phyloP scores from a whole-genome alignment of 352 stramenopile genomes.

The Phytophthora sp. region DNA sequence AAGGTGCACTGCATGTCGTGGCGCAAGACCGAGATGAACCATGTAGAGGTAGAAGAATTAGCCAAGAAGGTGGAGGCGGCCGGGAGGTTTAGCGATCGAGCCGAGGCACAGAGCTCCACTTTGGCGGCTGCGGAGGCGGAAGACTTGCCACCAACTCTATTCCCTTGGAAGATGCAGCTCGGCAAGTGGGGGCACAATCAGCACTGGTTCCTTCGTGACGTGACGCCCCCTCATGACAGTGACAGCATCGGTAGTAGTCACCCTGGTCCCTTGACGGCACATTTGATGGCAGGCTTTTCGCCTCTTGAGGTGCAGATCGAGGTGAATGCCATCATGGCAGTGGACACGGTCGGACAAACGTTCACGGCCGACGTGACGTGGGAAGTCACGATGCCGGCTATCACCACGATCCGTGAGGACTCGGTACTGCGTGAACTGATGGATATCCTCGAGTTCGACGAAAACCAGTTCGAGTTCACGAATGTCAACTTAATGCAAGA shows the following conservation, averaged over 20 bases:
- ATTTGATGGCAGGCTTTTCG: conserved; percentile 46
- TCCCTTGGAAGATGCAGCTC: conserved; percentile 68
- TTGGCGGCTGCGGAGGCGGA: conserved; percentile 17
- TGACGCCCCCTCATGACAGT: conserved; percentile 31
- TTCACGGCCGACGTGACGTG: conserved; percentile 60
- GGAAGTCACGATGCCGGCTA: conserved; percentile 44
- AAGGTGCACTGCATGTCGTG: conserved; percentile 50
- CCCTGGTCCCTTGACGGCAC: conserved; percentile 27
- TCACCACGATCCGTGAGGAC: conserved; percentile 52
- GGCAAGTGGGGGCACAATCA: conserved; percentile 47
- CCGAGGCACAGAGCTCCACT: conserved; percentile 14
- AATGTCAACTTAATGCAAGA: conserved; percentile 49
- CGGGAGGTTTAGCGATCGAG: not conserved
- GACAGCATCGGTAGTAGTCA: conserved; percentile 19
- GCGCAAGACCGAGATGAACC: conserved; percentile 54
- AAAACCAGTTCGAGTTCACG: conserved; percentile 50
- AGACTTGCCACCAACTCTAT: conserved; percentile 37
- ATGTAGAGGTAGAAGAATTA: conserved; percentile 45
- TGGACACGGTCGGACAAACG: conserved; percentile 54
- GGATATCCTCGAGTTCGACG: conserved; percentile 48
- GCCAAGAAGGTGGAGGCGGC: conserved; percentile 37
- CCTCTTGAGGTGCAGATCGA: conserved; percentile 45
- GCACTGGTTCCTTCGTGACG: conserved; percentile 62
- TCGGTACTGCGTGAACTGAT: conserved; percentile 48
- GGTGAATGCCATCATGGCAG: conserved; percentile 44